Percentiles rank a stretch among this genome's conserved stretches.
Evolutionary conservation across 2,329 filamentous ascomycete species (phyloP).

Genomic region (Penicillium digitatum): DNA sequence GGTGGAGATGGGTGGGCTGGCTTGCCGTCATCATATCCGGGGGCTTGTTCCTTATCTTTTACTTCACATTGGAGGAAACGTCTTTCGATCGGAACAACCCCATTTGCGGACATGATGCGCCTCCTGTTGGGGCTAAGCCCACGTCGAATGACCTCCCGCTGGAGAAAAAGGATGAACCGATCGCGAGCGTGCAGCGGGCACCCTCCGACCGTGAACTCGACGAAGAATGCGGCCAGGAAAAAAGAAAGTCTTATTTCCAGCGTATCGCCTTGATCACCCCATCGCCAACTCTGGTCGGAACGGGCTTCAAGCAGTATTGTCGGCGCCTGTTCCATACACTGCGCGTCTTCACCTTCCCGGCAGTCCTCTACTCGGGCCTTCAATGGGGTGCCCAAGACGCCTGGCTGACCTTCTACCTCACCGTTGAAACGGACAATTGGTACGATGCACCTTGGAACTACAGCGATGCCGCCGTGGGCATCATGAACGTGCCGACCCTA

Average conservation of each 20-base stretch:
- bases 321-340: conserved; percentile 53
- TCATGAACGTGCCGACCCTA: conserved; percentile 56
- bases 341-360: conserved; percentile 56
- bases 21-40: conserved; percentile 50
- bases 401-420: conserved; percentile 59
- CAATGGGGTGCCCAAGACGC: conserved; percentile 60
- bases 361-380: conserved; percentile 55
- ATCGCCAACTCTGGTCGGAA: conserved; percentile 52
- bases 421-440: conserved; percentile 56
- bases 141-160: not conserved
- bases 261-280: conserved; percentile 56
- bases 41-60: conserved; percentile 47
- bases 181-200: not conserved
- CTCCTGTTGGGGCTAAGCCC: not conserved
- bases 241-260: conserved; percentile 51
- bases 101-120: conserved; percentile 5
- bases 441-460: conserved; percentile 55
- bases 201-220: not conserved
- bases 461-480: conserved; percentile 50
- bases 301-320: conserved; percentile 53
- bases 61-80: conserved; percentile 54
- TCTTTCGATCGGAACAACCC: conserved; percentile 21
- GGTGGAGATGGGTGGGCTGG: conserved; percentile 56
- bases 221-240: conserved; percentile 21
- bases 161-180: conserved; percentile 2